These are phyloP conservation scores for Astrocystis sublimbata DNA, from an alignment of 495 filamentous ascomycete genomes.

Conservation along the genomic window DNA sequence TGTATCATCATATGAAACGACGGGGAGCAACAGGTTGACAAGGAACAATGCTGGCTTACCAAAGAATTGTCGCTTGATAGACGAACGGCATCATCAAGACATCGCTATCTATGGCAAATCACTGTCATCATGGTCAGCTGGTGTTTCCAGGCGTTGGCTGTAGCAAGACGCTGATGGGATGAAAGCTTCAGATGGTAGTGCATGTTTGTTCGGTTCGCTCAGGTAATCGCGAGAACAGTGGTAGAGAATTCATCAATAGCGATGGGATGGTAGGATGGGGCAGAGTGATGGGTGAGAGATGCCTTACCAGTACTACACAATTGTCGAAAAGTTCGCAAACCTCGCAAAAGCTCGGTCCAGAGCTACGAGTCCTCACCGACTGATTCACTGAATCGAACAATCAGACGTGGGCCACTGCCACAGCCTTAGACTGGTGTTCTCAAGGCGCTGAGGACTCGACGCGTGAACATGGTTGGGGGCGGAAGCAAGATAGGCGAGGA, in stretches of 20 bases:
- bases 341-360: neutral
- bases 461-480: neutral
- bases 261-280: constrained; percentile 44
- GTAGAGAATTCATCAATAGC: constrained; percentile 38
- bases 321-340: neutral
- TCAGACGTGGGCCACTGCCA: neutral
- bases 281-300: constrained; percentile 31
- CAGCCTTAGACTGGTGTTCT: neutral
- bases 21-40: constrained; percentile 12
- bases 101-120: neutral
- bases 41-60: constrained; percentile 26
- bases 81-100: neutral
- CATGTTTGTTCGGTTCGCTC: constrained; percentile 95
- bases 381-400: neutral
- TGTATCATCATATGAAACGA: constrained; percentile 69
- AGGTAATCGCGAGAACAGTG: constrained; percentile 70
- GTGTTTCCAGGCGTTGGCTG: constrained; percentile 1
- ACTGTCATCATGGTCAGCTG: constrained; percentile 7
- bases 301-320: constrained; percentile 13
- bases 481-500: constrained; percentile 30
- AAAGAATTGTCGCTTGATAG: neutral
- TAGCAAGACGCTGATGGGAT: constrained; percentile 14
- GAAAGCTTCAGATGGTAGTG: constrained; percentile 95
- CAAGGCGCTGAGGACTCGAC: neutral
- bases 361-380: neutral